Base-by-base conservation (phyloP, 116 monocot species). In the Thalassia testudinum region DNA sequence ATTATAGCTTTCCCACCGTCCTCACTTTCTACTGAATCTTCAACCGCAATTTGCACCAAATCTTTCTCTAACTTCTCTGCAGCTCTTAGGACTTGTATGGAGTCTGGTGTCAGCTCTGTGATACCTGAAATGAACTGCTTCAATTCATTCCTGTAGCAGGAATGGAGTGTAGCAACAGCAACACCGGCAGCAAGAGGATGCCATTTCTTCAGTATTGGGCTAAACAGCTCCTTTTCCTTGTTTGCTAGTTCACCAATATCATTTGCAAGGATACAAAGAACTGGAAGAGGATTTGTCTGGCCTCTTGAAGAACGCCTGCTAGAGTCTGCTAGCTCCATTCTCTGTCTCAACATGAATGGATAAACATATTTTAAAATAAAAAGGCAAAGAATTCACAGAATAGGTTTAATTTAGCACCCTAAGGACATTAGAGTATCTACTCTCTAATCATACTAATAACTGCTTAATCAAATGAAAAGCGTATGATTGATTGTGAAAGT, bases 21-120 rank as follows among this genome's bases (percentile, higher is more conserved):
- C 21, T 97, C 97, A 49, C 85, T 89, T 47, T 97, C 97, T 65
- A 89, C 89, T 49, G 79, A 75, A 57, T 89, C 97, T 64, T 85
- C 85, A 50, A 89, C 97, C 27, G 97, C 89, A 69, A 89, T 82
- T 49, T 68, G 75, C 53, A 97, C 89, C 49, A 97, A 82, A 60
- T 77, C 66, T 57, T 97, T 78, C 70, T 97, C 97, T 27, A 89
- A 59, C 50, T 70, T 82, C 26, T 74, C 72, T 21, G 91, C 82
- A 1, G 73, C 60, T 50, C 79, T 73, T 17, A 92, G 62, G 23
- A 86, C 82, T 25, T 72, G 75, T 1, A 86, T 74, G 16, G 72
- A 58, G 43, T 83, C 86, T 28, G 66, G 66, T 28, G 76, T 82
- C 26, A 86, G 70, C 24, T 66, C 71, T 0, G 58, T 66, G 29